These are phyloP conservation scores for Croton setiger DNA, from an alignment of 441 rosid species.

Conservation along the genomic window DNA sequence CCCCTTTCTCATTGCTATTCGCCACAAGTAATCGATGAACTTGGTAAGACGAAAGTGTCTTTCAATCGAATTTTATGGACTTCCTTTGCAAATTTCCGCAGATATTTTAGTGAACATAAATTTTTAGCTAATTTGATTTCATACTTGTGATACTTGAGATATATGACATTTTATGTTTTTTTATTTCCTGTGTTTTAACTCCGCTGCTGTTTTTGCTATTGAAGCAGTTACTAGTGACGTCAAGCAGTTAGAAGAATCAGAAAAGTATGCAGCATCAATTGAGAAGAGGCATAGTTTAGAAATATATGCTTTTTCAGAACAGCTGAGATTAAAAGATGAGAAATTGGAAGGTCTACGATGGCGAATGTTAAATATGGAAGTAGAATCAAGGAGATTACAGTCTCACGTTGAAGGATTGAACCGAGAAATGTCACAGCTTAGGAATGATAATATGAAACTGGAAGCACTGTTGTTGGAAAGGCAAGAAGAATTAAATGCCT, in stretches of 20 bases:
- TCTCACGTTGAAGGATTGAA: constrained; percentile 55
- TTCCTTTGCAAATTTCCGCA: too few relatives aligned
- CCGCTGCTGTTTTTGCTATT: constrained; percentile 24
- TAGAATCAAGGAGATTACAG: constrained; percentile 63
- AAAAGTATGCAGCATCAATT: constrained; percentile 48
- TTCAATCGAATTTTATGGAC: too few relatives aligned
- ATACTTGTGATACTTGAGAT: constrained; percentile 1
- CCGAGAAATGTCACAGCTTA: constrained; percentile 51
- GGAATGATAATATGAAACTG: constrained; percentile 49
- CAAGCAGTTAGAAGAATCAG: constrained; percentile 58
- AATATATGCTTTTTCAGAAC: constrained; percentile 60
- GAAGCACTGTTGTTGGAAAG: constrained; percentile 42
- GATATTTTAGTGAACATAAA: too few relatives aligned
- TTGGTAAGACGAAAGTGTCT: constrained; percentile 37
- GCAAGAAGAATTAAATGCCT: constrained; percentile 44
- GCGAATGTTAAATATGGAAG: constrained; percentile 69
- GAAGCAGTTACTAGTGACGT: constrained; percentile 40
- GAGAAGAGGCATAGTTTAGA: constrained; percentile 69
- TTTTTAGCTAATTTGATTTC: neutral
- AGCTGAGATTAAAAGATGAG: constrained; percentile 77
- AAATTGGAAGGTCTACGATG: constrained; percentile 62
- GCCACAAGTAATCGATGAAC: constrained; percentile 35
- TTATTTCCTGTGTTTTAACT: constrained; percentile 14
- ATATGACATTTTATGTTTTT: neutral
- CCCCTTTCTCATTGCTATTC: constrained; percentile 38